phyloP scores from a whole-genome alignment of 2,329 filamentous ascomycete species.

The Ophiocordyceps sinensis region DNA sequence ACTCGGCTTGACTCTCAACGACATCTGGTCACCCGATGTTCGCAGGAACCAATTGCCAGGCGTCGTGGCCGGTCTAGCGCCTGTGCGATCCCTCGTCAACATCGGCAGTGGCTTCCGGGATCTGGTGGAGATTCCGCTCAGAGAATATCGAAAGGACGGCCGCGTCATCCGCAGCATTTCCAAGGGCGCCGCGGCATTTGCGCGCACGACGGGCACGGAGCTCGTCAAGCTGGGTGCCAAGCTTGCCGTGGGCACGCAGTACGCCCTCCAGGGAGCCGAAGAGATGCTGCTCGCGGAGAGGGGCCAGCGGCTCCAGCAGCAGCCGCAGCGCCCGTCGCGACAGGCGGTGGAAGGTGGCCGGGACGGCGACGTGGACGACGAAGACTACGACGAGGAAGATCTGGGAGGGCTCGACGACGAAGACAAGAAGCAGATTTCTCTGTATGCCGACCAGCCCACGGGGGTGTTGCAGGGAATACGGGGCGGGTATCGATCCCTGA shows the following conservation, averaged over 20 bases:
- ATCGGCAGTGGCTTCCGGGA: slow-evolving; percentile 79
- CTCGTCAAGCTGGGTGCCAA: slow-evolving; percentile 92
- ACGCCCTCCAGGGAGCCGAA: slow-evolving; percentile 80
- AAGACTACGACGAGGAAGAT: slow-evolving; percentile 58
- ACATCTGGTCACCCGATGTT: slow-evolving; percentile 93
- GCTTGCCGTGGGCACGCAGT: slow-evolving; percentile 86
- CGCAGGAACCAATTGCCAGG: slow-evolving; percentile 77
- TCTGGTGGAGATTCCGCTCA: slow-evolving; percentile 76
- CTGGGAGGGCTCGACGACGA: slow-evolving; percentile 40
- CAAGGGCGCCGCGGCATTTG: slow-evolving; percentile 82
- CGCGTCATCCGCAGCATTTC: slow-evolving; percentile 81
- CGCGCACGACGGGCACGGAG: slow-evolving; percentile 84
- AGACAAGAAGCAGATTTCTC: slow-evolving; percentile 64
- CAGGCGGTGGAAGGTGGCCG: slow-evolving; percentile 24
- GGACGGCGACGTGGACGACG: slow-evolving; percentile 48
- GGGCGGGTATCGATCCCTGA: slow-evolving; percentile 68
- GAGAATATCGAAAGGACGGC: slow-evolving; percentile 88
- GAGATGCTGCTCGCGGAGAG: slow-evolving; percentile 53
- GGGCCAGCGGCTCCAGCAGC: neutral
- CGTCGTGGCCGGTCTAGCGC: slow-evolving; percentile 76
- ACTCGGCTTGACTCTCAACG: slow-evolving; percentile 78
- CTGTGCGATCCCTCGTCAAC: slow-evolving; percentile 81
- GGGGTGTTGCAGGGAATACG: slow-evolving; percentile 76
- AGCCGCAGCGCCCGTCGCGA: slow-evolving; percentile 17
- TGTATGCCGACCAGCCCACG: slow-evolving; percentile 89